Evolutionary conservation across 2,329 filamentous ascomycete species (phyloP).

Genomic region (Pyrenophora seminiperda): DNA sequence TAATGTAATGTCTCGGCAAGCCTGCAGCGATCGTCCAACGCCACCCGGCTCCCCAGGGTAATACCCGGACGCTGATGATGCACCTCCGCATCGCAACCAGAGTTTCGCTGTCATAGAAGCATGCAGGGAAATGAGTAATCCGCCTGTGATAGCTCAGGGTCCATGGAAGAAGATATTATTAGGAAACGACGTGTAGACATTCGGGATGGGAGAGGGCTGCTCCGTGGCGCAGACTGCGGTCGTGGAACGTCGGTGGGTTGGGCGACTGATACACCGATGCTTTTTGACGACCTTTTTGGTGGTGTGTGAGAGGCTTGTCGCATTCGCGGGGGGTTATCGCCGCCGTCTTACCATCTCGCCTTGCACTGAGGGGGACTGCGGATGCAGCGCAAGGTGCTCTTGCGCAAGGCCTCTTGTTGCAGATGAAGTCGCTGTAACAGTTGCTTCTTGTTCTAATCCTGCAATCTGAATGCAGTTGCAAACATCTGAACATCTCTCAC

Average conservation of each 20-base stretch:
- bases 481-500: neutral
- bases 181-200: constrained; percentile 1
- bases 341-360: constrained; percentile 10
- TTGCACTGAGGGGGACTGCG: constrained; percentile 12
- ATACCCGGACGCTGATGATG: constrained; percentile 12
- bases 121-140: constrained; percentile 1
- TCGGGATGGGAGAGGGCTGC: neutral
- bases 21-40: neutral
- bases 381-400: constrained; percentile 6
- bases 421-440: neutral
- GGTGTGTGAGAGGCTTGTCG: constrained; percentile 10
- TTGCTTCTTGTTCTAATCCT: neutral
- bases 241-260: constrained; percentile 14
- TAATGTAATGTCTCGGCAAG: constrained; percentile 3
- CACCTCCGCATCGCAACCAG: constrained; percentile 2
- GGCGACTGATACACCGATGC: constrained; percentile 7
- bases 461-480: neutral
- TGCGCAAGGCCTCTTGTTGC: constrained; percentile 4
- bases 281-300: constrained; percentile 4
- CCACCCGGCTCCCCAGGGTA: constrained; percentile 13
- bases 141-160: constrained; percentile 3
- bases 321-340: constrained; percentile 7
- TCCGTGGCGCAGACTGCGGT: constrained; percentile 9
- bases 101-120: neutral
- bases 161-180: constrained; percentile 8